Conservation (phyloP, 2,329 filamentous ascomycete species). For the Xylaria sp. region DNA sequence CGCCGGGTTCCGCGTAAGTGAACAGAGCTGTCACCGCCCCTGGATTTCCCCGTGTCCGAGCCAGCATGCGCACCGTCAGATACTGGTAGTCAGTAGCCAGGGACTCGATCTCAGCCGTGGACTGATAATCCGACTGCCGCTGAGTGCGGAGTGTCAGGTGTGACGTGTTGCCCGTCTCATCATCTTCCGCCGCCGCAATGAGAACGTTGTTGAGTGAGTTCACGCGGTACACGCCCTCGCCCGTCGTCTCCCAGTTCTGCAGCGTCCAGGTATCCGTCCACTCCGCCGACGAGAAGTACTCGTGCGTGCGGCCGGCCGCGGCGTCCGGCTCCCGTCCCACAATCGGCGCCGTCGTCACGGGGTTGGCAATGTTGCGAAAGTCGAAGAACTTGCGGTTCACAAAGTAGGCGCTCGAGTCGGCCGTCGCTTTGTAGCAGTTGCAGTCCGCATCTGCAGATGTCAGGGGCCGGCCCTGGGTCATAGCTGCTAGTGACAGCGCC, state of each 20-base stretch:
- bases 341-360: slow-evolving; percentile 48
- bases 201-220: slow-evolving; percentile 58
- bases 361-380: slow-evolving; percentile 55
- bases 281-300: slow-evolving; percentile 49
- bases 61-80: slow-evolving; percentile 57
- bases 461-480: slow-evolving; percentile 31
- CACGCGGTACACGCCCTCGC: slow-evolving; percentile 50
- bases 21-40: slow-evolving; percentile 65
- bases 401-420: slow-evolving; percentile 52
- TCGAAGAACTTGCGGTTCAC: slow-evolving; percentile 61
- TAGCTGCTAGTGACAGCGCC: slow-evolving; percentile 16
- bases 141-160: slow-evolving; percentile 61
- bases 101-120: slow-evolving; percentile 61
- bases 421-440: slow-evolving; percentile 37
- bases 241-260: slow-evolving; percentile 41
- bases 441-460: slow-evolving; percentile 19
- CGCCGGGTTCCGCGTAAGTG: slow-evolving; percentile 57
- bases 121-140: slow-evolving; percentile 59
- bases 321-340: slow-evolving; percentile 41
- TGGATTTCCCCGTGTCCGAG: slow-evolving; percentile 58
- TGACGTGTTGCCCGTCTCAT: slow-evolving; percentile 52
- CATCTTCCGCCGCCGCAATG: slow-evolving; percentile 56
- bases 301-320: slow-evolving; percentile 45
- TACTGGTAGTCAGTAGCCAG: slow-evolving; percentile 50
- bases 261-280: slow-evolving; percentile 50